phyloP scores from a whole-genome alignment of 2,329 filamentous ascomycete species.

The Hypomyces perniciosus region DNA sequence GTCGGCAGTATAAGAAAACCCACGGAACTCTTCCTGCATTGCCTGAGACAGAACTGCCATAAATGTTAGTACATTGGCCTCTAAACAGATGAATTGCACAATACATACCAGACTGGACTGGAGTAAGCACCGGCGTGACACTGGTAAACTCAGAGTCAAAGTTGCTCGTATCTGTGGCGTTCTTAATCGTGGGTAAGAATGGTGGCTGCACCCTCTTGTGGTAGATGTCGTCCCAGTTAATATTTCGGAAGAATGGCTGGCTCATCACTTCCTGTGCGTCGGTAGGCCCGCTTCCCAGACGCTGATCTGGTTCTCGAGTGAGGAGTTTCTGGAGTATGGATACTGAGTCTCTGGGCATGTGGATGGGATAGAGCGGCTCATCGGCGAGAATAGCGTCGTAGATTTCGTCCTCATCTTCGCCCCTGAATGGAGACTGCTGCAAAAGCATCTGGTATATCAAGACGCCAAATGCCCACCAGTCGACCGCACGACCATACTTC shows the following conservation, averaged over 20 bases:
- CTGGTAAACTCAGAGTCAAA: slow-evolving; percentile 99
- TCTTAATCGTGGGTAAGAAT: slow-evolving; percentile 85
- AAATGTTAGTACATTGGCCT: slow-evolving; percentile 20
- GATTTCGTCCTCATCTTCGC: slow-evolving; percentile 98
- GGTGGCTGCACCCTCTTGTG: slow-evolving; percentile 87
- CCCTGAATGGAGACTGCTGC: slow-evolving; percentile 96
- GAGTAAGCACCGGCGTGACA: slow-evolving; percentile 93
- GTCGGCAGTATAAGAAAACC: slow-evolving; percentile 94
- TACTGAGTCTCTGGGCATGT: slow-evolving; percentile 97
- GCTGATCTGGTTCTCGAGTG: slow-evolving; percentile 87
- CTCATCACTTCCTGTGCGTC: slow-evolving; percentile 99
- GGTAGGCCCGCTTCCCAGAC: slow-evolving; percentile 88
- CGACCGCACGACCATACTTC: slow-evolving; percentile 93
- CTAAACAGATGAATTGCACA: not conserved
- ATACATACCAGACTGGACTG: slow-evolving; percentile 87
- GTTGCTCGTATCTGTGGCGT: slow-evolving; percentile 96
- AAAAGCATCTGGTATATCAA: slow-evolving; percentile 99
- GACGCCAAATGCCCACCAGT: slow-evolving; percentile 99
- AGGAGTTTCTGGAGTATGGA: slow-evolving; percentile 96
- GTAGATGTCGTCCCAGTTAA: slow-evolving; percentile 99
- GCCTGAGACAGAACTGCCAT: slow-evolving; percentile 82
- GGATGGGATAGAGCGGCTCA: slow-evolving; percentile 94
- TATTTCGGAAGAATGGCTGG: slow-evolving; percentile 94
- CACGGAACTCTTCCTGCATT: slow-evolving; percentile 99
- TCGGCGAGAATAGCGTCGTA: slow-evolving; percentile 98